Evolutionary conservation across 192 early-diverging fungal genomes (phyloP).

Genomic region (Coemansia sp.): DNA sequence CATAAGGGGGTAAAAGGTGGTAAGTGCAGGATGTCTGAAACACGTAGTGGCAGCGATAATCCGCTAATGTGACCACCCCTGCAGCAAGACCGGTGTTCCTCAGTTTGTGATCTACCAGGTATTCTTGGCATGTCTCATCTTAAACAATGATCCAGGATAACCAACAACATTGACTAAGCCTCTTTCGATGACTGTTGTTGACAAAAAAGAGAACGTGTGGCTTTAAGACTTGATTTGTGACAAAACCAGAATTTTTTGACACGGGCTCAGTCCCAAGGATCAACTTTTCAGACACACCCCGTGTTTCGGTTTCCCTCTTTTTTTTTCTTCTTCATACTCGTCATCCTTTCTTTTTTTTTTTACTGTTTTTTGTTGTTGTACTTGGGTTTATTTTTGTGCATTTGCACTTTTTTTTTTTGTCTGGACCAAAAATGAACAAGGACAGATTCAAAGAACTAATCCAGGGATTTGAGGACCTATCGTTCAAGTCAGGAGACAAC

Average conservation of each 20-base stretch:
- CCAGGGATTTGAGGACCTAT: slow-evolving; percentile 53
- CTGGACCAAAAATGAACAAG: slow-evolving; percentile 36
- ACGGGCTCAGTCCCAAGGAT: neutral
- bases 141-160: neutral
- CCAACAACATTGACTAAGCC: neutral
- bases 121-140: neutral
- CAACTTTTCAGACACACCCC: neutral
- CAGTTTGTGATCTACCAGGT: neutral
- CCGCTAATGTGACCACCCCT: neutral
- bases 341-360: neutral
- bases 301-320: neutral
- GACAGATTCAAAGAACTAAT: slow-evolving; percentile 55
- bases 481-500: slow-evolving; percentile 50
- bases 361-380: neutral
- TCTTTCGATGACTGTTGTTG: slow-evolving; percentile 3
- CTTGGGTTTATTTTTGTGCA: neutral
- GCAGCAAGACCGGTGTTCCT: neutral
- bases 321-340: neutral
- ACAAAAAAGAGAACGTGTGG: neutral
- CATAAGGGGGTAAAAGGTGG: neutral
- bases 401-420: neutral
- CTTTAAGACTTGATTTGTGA: neutral
- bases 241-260: neutral
- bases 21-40: neutral
- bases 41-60: too few species aligned